Conservation (phyloP, 116 monocot species). For the Iris pallida region DNA sequence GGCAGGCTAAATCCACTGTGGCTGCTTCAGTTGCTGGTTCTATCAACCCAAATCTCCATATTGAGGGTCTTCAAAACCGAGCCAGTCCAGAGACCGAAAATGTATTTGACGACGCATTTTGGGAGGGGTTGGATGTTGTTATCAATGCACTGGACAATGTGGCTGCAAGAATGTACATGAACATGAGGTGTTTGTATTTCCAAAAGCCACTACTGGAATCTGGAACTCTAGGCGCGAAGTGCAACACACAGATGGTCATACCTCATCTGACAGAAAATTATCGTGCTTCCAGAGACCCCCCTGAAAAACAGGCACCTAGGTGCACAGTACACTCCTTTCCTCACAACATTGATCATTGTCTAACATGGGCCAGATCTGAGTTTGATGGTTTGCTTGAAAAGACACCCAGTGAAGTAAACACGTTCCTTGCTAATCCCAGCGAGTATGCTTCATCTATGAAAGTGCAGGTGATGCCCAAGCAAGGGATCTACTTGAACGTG, state of each 20-base stretch:
- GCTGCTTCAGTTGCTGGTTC: conserved; percentile 39
- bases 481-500: conserved; percentile 22
- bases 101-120: conserved; percentile 55
- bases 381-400: conserved; percentile 17
- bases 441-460: conserved; percentile 8
- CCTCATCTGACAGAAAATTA: conserved; percentile 23
- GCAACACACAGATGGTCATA: conserved; percentile 22
- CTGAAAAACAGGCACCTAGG: conserved; percentile 22
- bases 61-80: conserved; percentile 54
- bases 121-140: conserved; percentile 50
- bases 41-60: conserved; percentile 40
- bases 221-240: conserved; percentile 10
- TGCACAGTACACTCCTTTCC: conserved; percentile 22
- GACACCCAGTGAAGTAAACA: conserved; percentile 16
- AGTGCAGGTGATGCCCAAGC: conserved; percentile 17
- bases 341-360: conserved; percentile 23
- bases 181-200: conserved; percentile 48
- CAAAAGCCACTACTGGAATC: conserved; percentile 62
- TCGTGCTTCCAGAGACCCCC: conserved; percentile 21
- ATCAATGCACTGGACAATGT: conserved; percentile 62
- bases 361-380: conserved; percentile 21
- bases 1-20: conserved; percentile 57
- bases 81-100: conserved; percentile 51
- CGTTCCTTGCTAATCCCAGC: conserved; percentile 6
- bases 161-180: conserved; percentile 58